phyloP scores from a whole-genome alignment of 768 basidiomycete species.

The Agrocybe pediades region DNA sequence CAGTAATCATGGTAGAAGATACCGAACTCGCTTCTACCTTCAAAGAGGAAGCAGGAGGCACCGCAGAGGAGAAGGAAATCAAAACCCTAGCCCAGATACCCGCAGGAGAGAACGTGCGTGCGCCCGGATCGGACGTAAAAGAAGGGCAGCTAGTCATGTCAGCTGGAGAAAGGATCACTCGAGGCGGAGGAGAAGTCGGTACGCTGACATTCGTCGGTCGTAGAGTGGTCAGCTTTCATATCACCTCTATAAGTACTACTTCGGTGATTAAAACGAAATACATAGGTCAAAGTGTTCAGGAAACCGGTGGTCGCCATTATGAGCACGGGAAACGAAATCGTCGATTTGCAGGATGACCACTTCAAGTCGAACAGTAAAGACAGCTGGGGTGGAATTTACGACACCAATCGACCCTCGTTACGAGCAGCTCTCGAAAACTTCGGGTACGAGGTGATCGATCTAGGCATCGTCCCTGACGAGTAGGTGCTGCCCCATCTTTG shows the following conservation, averaged over 20 bases:
- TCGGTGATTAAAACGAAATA: background rate
- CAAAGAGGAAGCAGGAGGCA: slow-evolving; percentile 30
- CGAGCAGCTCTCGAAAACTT: slow-evolving; percentile 67
- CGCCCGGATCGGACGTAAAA: slow-evolving; percentile 72
- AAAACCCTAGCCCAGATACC: slow-evolving; percentile 65
- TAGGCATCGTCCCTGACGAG: slow-evolving; percentile 81
- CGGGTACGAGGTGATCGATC: slow-evolving; percentile 77
- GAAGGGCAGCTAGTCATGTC: slow-evolving; percentile 68
- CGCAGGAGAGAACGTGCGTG: slow-evolving; percentile 70
- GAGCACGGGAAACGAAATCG: slow-evolving; percentile 82
- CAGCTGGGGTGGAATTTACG: slow-evolving; percentile 75
- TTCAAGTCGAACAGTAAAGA: slow-evolving; percentile 5
- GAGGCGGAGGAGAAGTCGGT: slow-evolving; percentile 81
- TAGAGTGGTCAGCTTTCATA: slow-evolving; percentile 50
- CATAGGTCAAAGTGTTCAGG: slow-evolving; percentile 65
- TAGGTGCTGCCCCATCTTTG: slow-evolving; percentile 33
- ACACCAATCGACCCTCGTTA: slow-evolving; percentile 85
- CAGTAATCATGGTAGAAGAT: slow-evolving; percentile 94
- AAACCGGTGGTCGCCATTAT: slow-evolving; percentile 80
- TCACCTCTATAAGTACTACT: background rate
- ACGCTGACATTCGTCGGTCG: slow-evolving; percentile 79
- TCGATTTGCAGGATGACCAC: slow-evolving; percentile 19
- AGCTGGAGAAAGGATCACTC: slow-evolving; percentile 59
- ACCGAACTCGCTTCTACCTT: slow-evolving; percentile 68
- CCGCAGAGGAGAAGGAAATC: slow-evolving; percentile 72